Conservation (phyloP, 2,329 filamentous ascomycete species). For the Daldinia sp. region DNA sequence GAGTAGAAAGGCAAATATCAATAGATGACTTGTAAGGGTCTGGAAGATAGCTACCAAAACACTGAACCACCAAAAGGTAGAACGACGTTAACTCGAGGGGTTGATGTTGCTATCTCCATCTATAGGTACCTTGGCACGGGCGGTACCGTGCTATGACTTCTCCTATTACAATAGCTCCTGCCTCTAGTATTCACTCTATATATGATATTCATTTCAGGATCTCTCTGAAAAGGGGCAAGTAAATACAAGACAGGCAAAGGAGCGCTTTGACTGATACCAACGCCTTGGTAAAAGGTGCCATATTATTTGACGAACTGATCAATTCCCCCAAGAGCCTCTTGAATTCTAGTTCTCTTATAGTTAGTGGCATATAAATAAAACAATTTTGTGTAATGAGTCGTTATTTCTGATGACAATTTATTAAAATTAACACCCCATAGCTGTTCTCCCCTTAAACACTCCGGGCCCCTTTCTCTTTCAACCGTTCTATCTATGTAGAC, state of each 20-base stretch:
- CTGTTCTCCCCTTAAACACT: background rate
- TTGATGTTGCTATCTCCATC: no score
- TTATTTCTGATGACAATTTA: background rate
- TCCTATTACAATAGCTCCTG: no score
- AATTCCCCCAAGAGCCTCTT: background rate
- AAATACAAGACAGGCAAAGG: background rate
- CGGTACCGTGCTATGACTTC: no score
- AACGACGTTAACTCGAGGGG: no score
- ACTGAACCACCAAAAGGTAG: no score
- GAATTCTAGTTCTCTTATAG: no score
- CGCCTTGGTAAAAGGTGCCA: background rate
- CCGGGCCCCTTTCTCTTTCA: background rate
- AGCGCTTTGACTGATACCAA: background rate
- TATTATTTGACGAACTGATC: background rate
- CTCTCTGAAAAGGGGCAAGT: background rate
- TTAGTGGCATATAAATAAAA: background rate
- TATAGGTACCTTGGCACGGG: no score
- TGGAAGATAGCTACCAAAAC: no score
- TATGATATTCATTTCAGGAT: no score
- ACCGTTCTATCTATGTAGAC: background rate
- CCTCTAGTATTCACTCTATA: no score
- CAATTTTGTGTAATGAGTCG: background rate
- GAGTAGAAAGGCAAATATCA: no score
- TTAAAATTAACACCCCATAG: background rate
- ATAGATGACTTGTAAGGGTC: no score